Percentiles rank a stretch among this genome's conserved stretches.
Conservation (phyloP, 108 stramenopile species). For the Nitzschia sp. region DNA sequence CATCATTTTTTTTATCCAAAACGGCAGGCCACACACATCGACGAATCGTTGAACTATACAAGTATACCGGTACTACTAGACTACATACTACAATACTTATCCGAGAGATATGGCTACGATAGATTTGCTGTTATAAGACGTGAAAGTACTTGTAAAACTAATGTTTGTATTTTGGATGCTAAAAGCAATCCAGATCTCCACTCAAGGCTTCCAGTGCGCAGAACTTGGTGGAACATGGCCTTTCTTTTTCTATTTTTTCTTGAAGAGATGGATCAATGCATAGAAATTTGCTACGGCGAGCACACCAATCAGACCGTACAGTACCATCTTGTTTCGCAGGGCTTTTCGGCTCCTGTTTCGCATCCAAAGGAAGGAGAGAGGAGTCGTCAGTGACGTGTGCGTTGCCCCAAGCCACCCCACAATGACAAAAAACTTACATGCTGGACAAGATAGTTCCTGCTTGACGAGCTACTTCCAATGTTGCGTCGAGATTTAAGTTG, state of each 20-base stretch:
- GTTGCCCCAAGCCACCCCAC: not conserved
- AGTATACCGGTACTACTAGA: no score
- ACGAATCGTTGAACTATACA: no score
- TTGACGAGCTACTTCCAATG: slow-evolving; percentile 49
- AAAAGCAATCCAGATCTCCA: no score
- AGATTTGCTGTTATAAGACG: no score
- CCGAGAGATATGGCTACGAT: no score
- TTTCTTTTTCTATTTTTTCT: slow-evolving; percentile 12
- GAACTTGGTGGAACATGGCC: no score
- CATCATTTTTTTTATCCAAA: no score
- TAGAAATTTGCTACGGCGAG: slow-evolving; percentile 57
- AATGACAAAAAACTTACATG: slow-evolving; percentile 17
- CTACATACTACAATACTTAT: no score
- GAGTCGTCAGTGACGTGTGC: not conserved
- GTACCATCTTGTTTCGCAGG: slow-evolving; percentile 56
- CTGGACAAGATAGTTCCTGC: slow-evolving; percentile 63
- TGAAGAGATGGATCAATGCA: slow-evolving; percentile 32
- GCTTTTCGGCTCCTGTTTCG: slow-evolving; percentile 47
- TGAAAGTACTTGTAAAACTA: no score
- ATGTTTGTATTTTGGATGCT: no score
- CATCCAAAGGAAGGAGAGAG: not conserved
- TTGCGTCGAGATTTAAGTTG: slow-evolving; percentile 38
- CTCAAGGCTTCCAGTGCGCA: no score
- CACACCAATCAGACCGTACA: slow-evolving; percentile 62
- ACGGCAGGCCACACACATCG: no score